Base-by-base conservation (phyloP, 306 rosid species). In the Senna siamea region DNA sequence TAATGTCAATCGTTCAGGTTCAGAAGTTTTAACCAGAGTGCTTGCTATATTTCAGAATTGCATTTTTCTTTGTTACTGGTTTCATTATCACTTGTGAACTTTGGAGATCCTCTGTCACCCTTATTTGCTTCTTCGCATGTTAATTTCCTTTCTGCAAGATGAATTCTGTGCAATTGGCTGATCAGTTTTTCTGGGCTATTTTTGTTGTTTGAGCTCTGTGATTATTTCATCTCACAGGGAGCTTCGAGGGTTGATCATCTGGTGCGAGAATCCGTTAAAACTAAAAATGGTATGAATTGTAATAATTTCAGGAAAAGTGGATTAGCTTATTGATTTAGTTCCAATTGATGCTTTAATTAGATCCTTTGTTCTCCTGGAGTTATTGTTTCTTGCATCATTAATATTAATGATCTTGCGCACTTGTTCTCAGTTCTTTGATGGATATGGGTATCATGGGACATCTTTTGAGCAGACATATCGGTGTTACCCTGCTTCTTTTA, bases 391-490 rank as follows among this genome's bases (percentile, higher is more conserved):
- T 66, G 56, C 34, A 13, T 53, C 11, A 55, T 20, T 35, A 37
- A 54, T 40, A n/a, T 22, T 20, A 14, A 13, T n/a, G 23, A 7
- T 48, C 1, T 28, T 48, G 11, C 41, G 30, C 13, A 6, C 22
- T 58, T 19, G 6, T 6, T 3, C 66, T 76, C 85, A 89, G 93
- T 85, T 22, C 80, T 86, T 84, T 57, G 89, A 82, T 63, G 89
- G 89, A 32, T 86, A 89, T 74, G 89, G 89, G 40, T 86, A 86
- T 58, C 89, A 77, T 7, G 93, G 89, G 56, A 69, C 89, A 12
- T 80, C 91, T 30, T 89, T 89, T 23, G 89, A 89, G 83, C 93
- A 89, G 76, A 82, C 84, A 37, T 89, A 86, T 73, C 82, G 88
- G 63, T 84, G 93, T 59, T 89, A 82, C 78, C 85, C 93, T 1